Evolutionary conservation across 768 basidiomycete genomes (phyloP).

Genomic region (Lentinula guzmanii): DNA sequence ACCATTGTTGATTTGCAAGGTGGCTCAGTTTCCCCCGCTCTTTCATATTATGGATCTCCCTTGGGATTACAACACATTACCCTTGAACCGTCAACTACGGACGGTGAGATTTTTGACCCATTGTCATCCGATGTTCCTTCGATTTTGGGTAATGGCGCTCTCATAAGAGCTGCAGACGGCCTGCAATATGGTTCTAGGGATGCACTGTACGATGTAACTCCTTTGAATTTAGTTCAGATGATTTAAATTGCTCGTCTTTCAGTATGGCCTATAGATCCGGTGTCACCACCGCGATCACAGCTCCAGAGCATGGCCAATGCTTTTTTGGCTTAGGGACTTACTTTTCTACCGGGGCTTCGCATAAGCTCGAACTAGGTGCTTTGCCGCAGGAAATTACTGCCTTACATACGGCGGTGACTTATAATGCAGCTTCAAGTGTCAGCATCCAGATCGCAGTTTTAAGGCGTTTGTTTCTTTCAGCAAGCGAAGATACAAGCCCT

Average conservation of each 20-base stretch:
- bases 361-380: constrained; percentile 56
- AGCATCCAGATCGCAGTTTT: constrained; percentile 61
- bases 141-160: constrained; percentile 34
- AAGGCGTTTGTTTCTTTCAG: constrained; percentile 31
- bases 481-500: constrained; percentile 14
- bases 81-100: constrained; percentile 58
- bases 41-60: constrained; percentile 57
- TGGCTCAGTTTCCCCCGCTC: constrained; percentile 55
- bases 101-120: constrained; percentile 56
- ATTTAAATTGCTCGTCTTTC: background rate
- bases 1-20: constrained; percentile 46
- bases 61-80: constrained; percentile 69
- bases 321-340: constrained; percentile 57
- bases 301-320: constrained; percentile 45
- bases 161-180: constrained; percentile 62
- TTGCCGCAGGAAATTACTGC: constrained; percentile 62
- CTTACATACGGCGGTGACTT: constrained; percentile 49
- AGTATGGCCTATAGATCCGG: constrained; percentile 73
- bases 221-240: constrained; percentile 2
- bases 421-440: constrained; percentile 35
- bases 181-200: constrained; percentile 49
- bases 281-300: constrained; percentile 62
- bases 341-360: constrained; percentile 52
- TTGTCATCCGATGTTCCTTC: constrained; percentile 29
- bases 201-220: constrained; percentile 30